These are phyloP conservation scores for Clitopilus hobsonii DNA, from an alignment of 768 basidiomycete species.

Conservation along the genomic window DNA sequence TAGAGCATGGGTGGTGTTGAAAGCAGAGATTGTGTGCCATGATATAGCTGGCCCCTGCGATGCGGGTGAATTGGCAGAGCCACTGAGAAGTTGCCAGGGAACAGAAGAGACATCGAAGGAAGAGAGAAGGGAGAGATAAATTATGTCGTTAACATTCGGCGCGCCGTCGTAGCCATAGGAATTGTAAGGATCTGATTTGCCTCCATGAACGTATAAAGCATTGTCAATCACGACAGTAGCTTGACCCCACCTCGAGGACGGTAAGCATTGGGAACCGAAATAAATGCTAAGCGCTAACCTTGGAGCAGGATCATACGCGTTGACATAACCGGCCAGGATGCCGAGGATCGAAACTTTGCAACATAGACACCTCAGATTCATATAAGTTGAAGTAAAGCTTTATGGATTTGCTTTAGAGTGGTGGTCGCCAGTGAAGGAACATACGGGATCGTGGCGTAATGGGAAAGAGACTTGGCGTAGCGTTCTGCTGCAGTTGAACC, in stretches of 20 bases:
- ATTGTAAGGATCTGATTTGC: slow-evolving; percentile 70
- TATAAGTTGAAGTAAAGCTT: neutral
- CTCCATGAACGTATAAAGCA: slow-evolving; percentile 71
- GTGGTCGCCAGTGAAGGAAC: slow-evolving; percentile 5
- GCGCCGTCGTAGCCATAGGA: slow-evolving; percentile 70
- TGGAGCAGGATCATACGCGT: slow-evolving; percentile 19
- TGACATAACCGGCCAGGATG: slow-evolving; percentile 8
- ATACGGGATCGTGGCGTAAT: slow-evolving; percentile 14
- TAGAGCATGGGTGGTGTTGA: slow-evolving; percentile 48
- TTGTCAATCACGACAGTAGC: slow-evolving; percentile 55
- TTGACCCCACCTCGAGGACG: slow-evolving; percentile 73
- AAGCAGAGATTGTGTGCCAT: slow-evolving; percentile 77
- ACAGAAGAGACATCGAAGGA: slow-evolving; percentile 58
- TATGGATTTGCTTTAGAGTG: neutral
- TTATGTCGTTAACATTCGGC: slow-evolving; percentile 64
- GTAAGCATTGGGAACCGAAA: neutral
- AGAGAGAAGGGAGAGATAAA: slow-evolving; percentile 59
- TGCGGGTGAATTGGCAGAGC: slow-evolving; percentile 35
- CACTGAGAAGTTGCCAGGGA: slow-evolving; percentile 61
- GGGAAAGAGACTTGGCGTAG: slow-evolving; percentile 8
- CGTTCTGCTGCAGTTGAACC: neutral
- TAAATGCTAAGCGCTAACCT: slow-evolving; percentile 14
- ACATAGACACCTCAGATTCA: neutral
- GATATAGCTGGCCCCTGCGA: slow-evolving; percentile 60
- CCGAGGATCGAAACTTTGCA: slow-evolving; percentile 13